A percentile compares a stretch with the other conserved stretches of the same genome.
phyloP scores from a whole-genome alignment of 2,329 filamentous ascomycete genomes.

The Leptographium lundbergii region DNA sequence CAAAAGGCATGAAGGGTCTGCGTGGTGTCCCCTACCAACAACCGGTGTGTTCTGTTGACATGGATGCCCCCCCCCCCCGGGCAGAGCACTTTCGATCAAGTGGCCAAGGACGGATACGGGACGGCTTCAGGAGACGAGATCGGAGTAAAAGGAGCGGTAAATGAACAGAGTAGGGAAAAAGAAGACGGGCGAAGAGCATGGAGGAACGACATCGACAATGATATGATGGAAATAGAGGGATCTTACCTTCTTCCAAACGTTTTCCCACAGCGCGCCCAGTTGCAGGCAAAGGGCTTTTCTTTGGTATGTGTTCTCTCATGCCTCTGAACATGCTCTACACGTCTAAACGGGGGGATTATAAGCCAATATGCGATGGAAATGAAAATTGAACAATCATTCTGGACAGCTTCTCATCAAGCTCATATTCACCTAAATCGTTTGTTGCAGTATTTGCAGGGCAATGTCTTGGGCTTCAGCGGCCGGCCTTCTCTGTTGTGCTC shows the following conservation, averaged over 20 bases:
- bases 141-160: not conserved
- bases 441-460: constrained; percentile 51
- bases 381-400: constrained; percentile 13
- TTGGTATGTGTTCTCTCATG: constrained; percentile 54
- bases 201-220: not conserved
- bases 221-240: not conserved
- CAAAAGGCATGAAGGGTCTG: not conserved
- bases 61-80: not conserved
- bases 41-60: too few relatives aligned
- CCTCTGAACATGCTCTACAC: constrained; percentile 51
- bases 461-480: constrained; percentile 47
- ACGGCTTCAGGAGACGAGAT: not conserved
- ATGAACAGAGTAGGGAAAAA: constrained; percentile 4
- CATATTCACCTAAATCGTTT: constrained; percentile 47
- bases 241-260: constrained; percentile 50
- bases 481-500: constrained; percentile 38
- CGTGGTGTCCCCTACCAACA: not conserved
- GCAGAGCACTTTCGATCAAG: not conserved
- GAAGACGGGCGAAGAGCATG: constrained; percentile 1
- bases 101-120: not conserved
- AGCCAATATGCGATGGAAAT: constrained; percentile 21
- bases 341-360: constrained; percentile 33
- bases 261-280: constrained; percentile 47
- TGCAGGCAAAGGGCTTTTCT: constrained; percentile 50
- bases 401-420: constrained; percentile 4